A percentile compares a stretch with the other conserved stretches of the same genome.
Conservation (phyloP, 1,139 yeast genomes). For the Blastobotrys persicus region DNA sequence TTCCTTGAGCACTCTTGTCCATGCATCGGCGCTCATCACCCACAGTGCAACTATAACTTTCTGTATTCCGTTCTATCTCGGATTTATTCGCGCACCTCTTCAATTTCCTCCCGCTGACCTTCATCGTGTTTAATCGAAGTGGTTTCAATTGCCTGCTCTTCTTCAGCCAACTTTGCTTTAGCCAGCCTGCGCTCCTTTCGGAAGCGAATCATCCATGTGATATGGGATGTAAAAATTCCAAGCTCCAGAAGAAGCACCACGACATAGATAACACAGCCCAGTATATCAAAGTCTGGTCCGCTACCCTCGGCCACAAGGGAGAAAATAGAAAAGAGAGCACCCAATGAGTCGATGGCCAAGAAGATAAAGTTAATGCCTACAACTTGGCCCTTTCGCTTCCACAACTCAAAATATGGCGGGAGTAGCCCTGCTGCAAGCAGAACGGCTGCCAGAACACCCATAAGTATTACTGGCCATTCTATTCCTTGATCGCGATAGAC, state of each 20-base stretch:
- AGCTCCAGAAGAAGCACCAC: slow-evolving; percentile 69
- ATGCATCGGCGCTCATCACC: too few species aligned
- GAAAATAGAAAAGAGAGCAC: slow-evolving; percentile 74
- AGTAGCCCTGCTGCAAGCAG: slow-evolving; percentile 72
- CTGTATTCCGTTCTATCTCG: neutral
- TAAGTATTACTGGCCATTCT: slow-evolving; percentile 73
- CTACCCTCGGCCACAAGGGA: slow-evolving; percentile 43
- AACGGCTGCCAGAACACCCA: slow-evolving; percentile 78
- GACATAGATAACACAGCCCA: slow-evolving; percentile 75
- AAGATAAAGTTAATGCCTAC: slow-evolving; percentile 87
- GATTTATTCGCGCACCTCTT: neutral
- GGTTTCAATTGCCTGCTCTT: neutral
- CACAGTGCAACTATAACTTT: too few species aligned
- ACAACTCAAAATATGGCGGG: slow-evolving; percentile 86
- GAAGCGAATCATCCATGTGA: slow-evolving; percentile 65
- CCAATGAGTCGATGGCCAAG: slow-evolving; percentile 69
- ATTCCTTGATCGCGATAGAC: slow-evolving; percentile 53
- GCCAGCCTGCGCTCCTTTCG: slow-evolving; percentile 28
- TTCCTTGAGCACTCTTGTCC: too few species aligned
- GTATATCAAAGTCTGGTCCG: slow-evolving; percentile 52
- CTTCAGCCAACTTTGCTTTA: neutral
- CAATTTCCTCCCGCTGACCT: neutral
- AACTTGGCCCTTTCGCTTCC: slow-evolving; percentile 76
- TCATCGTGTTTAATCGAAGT: neutral
- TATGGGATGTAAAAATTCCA: slow-evolving; percentile 71